Evolutionary conservation across 768 basidiomycete species (phyloP), one percentile per base, ranked within the genome.

Genomic region (Tricholoma saponaceum): DNA sequence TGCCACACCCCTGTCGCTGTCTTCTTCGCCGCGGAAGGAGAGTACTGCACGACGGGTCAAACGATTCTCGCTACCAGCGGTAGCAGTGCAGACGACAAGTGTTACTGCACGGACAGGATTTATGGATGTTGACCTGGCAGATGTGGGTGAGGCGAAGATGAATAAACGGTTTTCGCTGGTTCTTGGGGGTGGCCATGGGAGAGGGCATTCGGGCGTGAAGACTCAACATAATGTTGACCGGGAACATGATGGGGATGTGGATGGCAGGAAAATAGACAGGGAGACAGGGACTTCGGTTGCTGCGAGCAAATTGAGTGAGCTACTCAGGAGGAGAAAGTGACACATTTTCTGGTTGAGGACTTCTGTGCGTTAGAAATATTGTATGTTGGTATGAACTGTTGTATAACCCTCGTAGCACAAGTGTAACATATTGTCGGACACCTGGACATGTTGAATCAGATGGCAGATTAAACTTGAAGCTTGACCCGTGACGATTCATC

Each of bases 131-230:
- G 41, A 54, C 7, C 25, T 18, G 7, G 8, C 39, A 16, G 53
- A 32, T 14, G 41, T 9, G 32, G 41, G 41, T 30, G 53, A 23
- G 39, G 8, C n/a, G 41, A 54, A 32, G 53, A 41, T 44, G 54
- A 56, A 63, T 64, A 88, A 89, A 66, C 80, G 88, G 37, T 90
- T 90, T 64, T 91, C 90, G 51, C 73, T 88, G 3, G 76, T 88
- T 35, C 74, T 87, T 0, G 82, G 79, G 26, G 69, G 75, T 54
- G 58, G 62, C 25, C 60, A 64, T 22, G 62, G 47, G 9, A 52
- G 53, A 16, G 46, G 52, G 18, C 6, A 5, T 49, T 49, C 47
- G 23, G 52, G 49, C 6, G 52, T 47, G 18, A 59, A 25, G 12
- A 56, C 35, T 25, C 52, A 58, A 30, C 61, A 49, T 41, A 58